phyloP scores from a whole-genome alignment of 371 early-diverging fungal species.

The Saksenaea vasiformis region DNA sequence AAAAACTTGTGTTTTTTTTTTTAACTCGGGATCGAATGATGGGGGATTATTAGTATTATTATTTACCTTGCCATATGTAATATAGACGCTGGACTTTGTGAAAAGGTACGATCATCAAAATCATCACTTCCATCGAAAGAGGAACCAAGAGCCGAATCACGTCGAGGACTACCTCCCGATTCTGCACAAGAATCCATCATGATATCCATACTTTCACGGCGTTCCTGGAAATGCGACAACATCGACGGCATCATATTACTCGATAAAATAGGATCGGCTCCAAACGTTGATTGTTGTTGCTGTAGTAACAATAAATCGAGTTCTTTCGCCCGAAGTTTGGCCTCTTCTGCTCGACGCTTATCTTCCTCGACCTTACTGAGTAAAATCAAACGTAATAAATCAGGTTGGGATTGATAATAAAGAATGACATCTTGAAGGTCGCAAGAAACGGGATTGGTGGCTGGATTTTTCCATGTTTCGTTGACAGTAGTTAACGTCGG shows the following conservation, averaged over 20 bases:
- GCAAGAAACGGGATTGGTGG: constrained; percentile 20
- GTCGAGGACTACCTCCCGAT: background rate
- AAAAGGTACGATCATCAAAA: constrained; percentile 5
- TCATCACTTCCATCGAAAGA: constrained; percentile 7
- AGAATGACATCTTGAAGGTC: constrained; percentile 59
- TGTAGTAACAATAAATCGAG: constrained; percentile 40
- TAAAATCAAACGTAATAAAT: constrained; percentile 59
- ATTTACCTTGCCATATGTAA: constrained; percentile 15
- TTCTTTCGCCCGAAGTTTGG: constrained; percentile 48
- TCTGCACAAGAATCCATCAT: constrained; percentile 4
- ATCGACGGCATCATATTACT: background rate
- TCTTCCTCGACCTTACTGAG: constrained; percentile 68
- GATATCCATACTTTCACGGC: background rate
- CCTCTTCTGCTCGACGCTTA: constrained; percentile 55
- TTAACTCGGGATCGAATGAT: background rate
- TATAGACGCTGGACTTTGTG: constrained; percentile 9
- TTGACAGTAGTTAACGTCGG: background rate
- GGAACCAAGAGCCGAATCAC: constrained; percentile 8
- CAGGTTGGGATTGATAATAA: constrained; percentile 61
- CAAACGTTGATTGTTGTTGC: constrained; percentile 23
- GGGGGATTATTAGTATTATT: background rate
- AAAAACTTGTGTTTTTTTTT: constrained; percentile 4
- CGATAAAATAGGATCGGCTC: background rate
- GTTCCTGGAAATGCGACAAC: constrained; percentile 1
- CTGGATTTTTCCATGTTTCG: background rate